phyloP scores from a whole-genome alignment of 176 grass and related monocot genomes.

The Coix lacrymajobi region DNA sequence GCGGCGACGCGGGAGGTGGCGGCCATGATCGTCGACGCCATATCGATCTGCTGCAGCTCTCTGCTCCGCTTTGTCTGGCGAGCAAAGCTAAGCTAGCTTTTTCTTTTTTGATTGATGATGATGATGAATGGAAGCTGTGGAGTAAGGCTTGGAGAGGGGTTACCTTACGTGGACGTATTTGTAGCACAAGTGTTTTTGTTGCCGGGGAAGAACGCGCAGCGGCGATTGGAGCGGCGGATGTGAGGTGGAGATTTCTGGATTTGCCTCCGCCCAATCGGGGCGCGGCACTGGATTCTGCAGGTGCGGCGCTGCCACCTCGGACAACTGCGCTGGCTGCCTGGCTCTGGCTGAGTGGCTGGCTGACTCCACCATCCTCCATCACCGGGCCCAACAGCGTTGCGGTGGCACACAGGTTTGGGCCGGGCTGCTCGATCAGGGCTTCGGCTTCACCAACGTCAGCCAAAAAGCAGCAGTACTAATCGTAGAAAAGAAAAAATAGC shows the following conservation, averaged over 20 bases:
- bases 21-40: constrained; percentile 68
- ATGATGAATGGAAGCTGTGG: no score
- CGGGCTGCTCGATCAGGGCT: not conserved
- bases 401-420: not conserved
- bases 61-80: not conserved
- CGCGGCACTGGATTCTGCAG: constrained; percentile 38
- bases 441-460: not conserved
- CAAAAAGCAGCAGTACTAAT: not conserved
- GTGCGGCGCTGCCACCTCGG: constrained; percentile 41
- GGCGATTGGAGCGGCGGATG: constrained; percentile 32
- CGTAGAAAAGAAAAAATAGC: not conserved
- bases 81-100: not conserved
- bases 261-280: constrained; percentile 52
- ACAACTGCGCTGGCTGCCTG: constrained; percentile 10
- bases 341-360: no score
- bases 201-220: not conserved
- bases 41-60: constrained; percentile 4
- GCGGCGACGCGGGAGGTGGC: constrained; percentile 44
- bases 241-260: constrained; percentile 75
- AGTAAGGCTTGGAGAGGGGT: not conserved
- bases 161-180: constrained; percentile 45
- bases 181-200: constrained; percentile 42
- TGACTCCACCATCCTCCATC: constrained; percentile 26
- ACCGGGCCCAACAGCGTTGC: not conserved
- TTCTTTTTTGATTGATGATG: no score